Conservation (phyloP, 2,329 filamentous ascomycete species). For the Stachybotrys chartarum region DNA sequence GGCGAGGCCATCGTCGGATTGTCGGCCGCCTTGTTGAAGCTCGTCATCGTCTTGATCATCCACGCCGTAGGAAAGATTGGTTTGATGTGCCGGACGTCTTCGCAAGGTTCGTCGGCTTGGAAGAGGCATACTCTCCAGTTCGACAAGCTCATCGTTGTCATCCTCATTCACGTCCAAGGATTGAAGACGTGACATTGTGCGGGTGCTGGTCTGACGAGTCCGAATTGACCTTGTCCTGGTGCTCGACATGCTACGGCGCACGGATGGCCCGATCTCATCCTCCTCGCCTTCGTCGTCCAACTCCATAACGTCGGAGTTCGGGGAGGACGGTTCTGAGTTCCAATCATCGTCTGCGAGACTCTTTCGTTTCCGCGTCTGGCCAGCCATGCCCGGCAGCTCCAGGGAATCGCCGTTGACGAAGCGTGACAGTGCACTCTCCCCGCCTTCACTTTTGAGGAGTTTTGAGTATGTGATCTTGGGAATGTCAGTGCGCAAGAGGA, state of each 20-base stretch:
- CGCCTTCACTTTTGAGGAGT: conserved; percentile 23
- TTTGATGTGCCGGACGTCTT: conserved; percentile 16
- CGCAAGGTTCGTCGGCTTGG: conserved; percentile 12
- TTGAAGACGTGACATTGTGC: neutral
- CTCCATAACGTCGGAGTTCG: conserved; percentile 17
- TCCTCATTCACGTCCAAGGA: conserved; percentile 1
- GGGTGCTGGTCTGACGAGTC: conserved; percentile 14
- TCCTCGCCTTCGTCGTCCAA: conserved; percentile 17
- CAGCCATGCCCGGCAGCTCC: conserved; percentile 7
- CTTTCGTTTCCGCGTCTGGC: conserved; percentile 22
- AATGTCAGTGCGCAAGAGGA: neutral
- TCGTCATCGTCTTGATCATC: conserved; percentile 22
- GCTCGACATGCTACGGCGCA: conserved; percentile 4
- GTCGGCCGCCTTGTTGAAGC: conserved; percentile 18
- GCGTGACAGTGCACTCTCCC: conserved; percentile 17
- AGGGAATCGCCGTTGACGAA: conserved; percentile 12
- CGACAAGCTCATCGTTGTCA: conserved; percentile 12
- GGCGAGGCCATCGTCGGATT: conserved; percentile 24
- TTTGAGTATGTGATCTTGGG: conserved; percentile 21
- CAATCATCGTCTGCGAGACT: conserved; percentile 16
- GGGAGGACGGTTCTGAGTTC: conserved; percentile 16
- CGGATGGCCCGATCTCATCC: conserved; percentile 2
- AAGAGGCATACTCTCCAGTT: conserved; percentile 4
- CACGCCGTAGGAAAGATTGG: conserved; percentile 12
- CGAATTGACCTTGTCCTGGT: conserved; percentile 13